Evolutionary conservation across 2,329 filamentous ascomycete genomes (phyloP).

Genomic region (Calonectria pseudoturangicola): DNA sequence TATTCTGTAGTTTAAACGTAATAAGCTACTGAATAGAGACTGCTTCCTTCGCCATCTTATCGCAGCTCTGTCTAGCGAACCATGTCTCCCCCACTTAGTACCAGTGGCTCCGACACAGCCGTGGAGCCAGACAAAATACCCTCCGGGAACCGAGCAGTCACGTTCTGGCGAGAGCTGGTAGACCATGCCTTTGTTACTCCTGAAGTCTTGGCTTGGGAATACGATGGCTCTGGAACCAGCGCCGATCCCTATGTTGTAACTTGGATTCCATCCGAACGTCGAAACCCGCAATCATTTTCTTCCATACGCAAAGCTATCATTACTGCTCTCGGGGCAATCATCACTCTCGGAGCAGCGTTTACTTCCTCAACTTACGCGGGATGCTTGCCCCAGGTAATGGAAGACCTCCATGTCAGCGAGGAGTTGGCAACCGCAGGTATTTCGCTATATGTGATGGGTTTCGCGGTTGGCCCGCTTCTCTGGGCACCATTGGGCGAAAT

Average conservation of each 20-base stretch:
- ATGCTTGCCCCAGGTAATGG: conserved; percentile 23
- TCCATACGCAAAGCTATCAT: conserved; percentile 14
- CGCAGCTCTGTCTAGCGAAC: background rate
- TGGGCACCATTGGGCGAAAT: conserved; percentile 86
- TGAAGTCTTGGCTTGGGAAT: conserved; percentile 15
- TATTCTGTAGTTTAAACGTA: conserved; percentile 25
- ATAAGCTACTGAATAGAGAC: conserved; percentile 14
- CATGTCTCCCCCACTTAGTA: conserved; percentile 20
- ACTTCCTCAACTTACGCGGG: conserved; percentile 31
- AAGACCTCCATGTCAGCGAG: background rate
- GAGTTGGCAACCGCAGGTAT: conserved; percentile 34
- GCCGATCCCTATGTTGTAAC: conserved; percentile 18
- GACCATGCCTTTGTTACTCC: conserved; percentile 26
- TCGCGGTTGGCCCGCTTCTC: conserved; percentile 81
- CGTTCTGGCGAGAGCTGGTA: conserved; percentile 19
- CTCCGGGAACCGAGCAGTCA: background rate
- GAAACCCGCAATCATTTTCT: conserved; percentile 30
- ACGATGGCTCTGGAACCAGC: conserved; percentile 26
- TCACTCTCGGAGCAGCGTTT: conserved; percentile 26
- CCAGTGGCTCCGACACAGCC: conserved; percentile 19
- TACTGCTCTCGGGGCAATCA: conserved; percentile 31
- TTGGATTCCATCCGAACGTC: conserved; percentile 21
- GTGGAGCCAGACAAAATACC: conserved; percentile 29
- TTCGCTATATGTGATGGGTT: conserved; percentile 48
- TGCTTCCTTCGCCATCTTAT: background rate